phyloP scores from a whole-genome alignment of 345 rosid genomes.

The Trapa bicornis region DNA sequence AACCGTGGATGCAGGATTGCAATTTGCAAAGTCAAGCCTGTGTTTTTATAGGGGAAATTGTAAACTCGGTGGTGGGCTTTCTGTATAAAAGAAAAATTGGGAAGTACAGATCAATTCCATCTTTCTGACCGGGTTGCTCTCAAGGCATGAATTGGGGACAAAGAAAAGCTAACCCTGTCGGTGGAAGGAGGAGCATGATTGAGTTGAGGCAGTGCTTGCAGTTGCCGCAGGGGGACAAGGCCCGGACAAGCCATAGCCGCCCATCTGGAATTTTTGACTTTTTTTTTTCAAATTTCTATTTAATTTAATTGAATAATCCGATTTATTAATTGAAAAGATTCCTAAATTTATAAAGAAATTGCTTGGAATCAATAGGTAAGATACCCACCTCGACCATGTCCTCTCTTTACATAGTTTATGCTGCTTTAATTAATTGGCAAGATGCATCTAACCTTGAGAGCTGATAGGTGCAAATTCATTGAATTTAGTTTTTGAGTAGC shows the following conservation, averaged over 20 bases:
- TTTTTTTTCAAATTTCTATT: not conserved
- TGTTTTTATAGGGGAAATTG: not conserved
- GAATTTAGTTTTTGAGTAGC: too few relatives aligned
- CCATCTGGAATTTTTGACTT: slow-evolving; percentile 18
- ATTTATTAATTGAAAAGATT: not conserved
- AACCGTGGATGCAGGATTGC: not conserved
- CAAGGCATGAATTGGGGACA: slow-evolving; percentile 42
- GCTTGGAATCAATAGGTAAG: not conserved
- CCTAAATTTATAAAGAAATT: not conserved
- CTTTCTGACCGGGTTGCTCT: not conserved
- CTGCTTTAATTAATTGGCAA: too few relatives aligned
- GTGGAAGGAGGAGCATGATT: slow-evolving; percentile 51
- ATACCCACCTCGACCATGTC: not conserved
- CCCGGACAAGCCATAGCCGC: slow-evolving; percentile 63
- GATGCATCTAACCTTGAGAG: too few relatives aligned
- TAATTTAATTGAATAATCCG: not conserved
- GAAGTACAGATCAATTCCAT: slow-evolving; percentile 3
- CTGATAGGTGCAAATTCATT: too few relatives aligned
- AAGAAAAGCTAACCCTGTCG: slow-evolving; percentile 74
- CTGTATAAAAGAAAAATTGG: slow-evolving; percentile 7
- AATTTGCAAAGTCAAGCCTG: not conserved
- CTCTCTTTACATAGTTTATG: not conserved
- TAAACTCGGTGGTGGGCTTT: not conserved
- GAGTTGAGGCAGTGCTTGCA: slow-evolving; percentile 43
- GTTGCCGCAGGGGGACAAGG: slow-evolving; percentile 58